phyloP scores from a whole-genome alignment of 495 filamentous ascomycete species.

The Friedmanniomyces simplex region DNA sequence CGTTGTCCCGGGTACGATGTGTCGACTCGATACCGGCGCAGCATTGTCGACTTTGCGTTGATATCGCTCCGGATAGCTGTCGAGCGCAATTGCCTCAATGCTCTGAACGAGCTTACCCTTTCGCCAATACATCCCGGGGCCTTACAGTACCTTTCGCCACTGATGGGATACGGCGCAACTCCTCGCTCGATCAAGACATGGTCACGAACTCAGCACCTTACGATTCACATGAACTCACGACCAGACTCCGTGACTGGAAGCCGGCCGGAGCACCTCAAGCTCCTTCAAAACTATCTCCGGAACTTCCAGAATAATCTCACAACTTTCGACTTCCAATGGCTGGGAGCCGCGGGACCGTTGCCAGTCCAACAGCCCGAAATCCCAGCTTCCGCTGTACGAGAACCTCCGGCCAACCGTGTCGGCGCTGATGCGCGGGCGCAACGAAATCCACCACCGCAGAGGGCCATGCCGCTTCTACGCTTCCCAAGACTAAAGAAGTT shows the following conservation, averaged over 20 bases:
- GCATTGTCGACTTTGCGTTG: constrained; percentile 70
- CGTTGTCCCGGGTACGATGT: constrained; percentile 59
- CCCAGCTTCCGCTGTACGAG: constrained; percentile 25
- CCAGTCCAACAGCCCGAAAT: constrained; percentile 43
- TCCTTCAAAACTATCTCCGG: constrained; percentile 62
- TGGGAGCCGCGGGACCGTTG: constrained; percentile 53
- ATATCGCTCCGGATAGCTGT: constrained; percentile 68
- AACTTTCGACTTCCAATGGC: constrained; percentile 60
- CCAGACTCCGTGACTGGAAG: constrained; percentile 29
- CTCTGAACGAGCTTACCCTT: constrained; percentile 53
- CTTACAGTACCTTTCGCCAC: constrained; percentile 57
- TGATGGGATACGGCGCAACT: constrained; percentile 53
- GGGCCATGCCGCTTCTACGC: constrained; percentile 33
- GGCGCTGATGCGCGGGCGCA: constrained; percentile 13
- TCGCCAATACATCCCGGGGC: constrained; percentile 56
- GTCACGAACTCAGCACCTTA: constrained; percentile 59
- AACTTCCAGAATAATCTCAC: constrained; percentile 50
- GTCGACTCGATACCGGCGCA: constrained; percentile 56
- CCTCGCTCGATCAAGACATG: constrained; percentile 55
- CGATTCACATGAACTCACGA: constrained; percentile 43
- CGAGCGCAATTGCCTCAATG: constrained; percentile 51
- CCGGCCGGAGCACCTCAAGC: constrained; percentile 63
- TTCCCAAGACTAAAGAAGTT: constrained; percentile 52
- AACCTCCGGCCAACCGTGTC: constrained; percentile 15
- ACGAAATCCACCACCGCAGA: constrained; percentile 12